Evolutionary conservation across 306 rosid species (phyloP), one percentile per base, ranked within the genome.

Genomic region (Myrica gale): DNA sequence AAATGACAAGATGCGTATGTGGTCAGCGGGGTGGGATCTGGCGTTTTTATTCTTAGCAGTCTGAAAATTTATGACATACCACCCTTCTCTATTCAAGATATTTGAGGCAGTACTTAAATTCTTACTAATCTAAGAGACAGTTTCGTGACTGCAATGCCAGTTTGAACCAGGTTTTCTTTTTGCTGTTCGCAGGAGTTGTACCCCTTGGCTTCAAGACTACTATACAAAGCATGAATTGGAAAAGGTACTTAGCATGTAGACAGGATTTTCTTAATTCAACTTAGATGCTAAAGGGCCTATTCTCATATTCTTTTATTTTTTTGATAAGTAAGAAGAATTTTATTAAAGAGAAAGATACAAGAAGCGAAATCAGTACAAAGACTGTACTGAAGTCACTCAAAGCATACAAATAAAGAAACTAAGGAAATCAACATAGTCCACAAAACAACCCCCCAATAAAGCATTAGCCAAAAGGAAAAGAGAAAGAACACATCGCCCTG

Each of bases 211-310:
- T 20, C 68, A 37, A 37, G 21, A 62, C 37, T 13, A 39, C 11
- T 39, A 41, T 37, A 20, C 37, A 61, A 70, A 58, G 41, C 15
- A 77, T 53, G 26, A 47, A 57, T 70, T 66, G 12, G 9, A 50
- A 58, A 32, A 71, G 63, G 13, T 19, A 69, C 61, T 46, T 47
- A 69, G 69, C 20, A 46, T 57, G 60, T 48, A 62, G 6, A 39
- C 45, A 62, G 13, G 19, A 45, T 37, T 37, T 62, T 57, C 65
- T 57, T 21, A 57, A 21, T 23, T 57, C 65, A 21, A 57, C 10
- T 20, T 21, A 57, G 5, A 57, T 9, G 63, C 6, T 51, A 10
- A 57, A 21, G 21, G 15, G 9, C 20, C 41, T 11, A 9, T 23
- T 8, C 21, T 57, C 41, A 21, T 20, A 23, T 57, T 21, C 32